A percentile compares a stretch with the other conserved stretches of the same genome.
Evolutionary conservation across 2,329 filamentous ascomycete species (phyloP).

Genomic region (Dactylellina drechsleri): DNA sequence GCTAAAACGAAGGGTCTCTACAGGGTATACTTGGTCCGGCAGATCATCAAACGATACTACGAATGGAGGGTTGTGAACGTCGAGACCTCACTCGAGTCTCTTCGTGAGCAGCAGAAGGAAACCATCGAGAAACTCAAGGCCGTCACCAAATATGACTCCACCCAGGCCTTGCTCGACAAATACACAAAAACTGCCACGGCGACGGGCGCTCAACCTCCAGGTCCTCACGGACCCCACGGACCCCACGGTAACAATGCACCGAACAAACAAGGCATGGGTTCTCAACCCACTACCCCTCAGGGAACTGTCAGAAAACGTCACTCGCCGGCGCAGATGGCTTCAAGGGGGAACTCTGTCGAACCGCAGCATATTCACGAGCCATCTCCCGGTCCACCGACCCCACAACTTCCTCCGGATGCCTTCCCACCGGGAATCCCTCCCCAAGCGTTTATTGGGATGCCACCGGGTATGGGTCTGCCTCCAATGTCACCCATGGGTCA

Average conservation of each 20-base stretch:
- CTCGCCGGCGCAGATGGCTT: slow-evolving; percentile 44
- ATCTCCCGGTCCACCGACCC: slow-evolving; percentile 29
- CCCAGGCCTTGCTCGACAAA: slow-evolving; percentile 89
- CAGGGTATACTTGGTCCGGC: slow-evolving; percentile 83
- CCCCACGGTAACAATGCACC: slow-evolving; percentile 14
- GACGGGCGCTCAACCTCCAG: slow-evolving; percentile 55
- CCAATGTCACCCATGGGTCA: slow-evolving; percentile 54
- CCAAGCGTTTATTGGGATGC: slow-evolving; percentile 31
- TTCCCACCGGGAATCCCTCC: slow-evolving; percentile 55
- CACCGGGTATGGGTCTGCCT: slow-evolving; percentile 36
- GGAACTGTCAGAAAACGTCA: slow-evolving; percentile 56
- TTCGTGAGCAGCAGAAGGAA: slow-evolving; percentile 80
- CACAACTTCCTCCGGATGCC: slow-evolving; percentile 52
- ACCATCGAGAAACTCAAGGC: slow-evolving; percentile 95
- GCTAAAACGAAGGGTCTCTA: slow-evolving; percentile 8
- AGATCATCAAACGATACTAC: slow-evolving; percentile 75
- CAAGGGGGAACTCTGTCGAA: not conserved
- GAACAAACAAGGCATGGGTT: slow-evolving; percentile 23
- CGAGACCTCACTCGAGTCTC: slow-evolving; percentile 74
- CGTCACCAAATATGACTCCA: slow-evolving; percentile 95
- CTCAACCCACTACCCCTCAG: slow-evolving; percentile 45
- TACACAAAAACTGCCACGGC: slow-evolving; percentile 70
- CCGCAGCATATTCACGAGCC: slow-evolving; percentile 17
- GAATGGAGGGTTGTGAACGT: slow-evolving; percentile 80
- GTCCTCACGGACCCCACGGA: slow-evolving; percentile 59